Percentiles rank a stretch among this genome's conserved stretches.
Evolutionary conservation across 2,329 filamentous ascomycete genomes (phyloP).

Genomic region (Botrytis galanthina): DNA sequence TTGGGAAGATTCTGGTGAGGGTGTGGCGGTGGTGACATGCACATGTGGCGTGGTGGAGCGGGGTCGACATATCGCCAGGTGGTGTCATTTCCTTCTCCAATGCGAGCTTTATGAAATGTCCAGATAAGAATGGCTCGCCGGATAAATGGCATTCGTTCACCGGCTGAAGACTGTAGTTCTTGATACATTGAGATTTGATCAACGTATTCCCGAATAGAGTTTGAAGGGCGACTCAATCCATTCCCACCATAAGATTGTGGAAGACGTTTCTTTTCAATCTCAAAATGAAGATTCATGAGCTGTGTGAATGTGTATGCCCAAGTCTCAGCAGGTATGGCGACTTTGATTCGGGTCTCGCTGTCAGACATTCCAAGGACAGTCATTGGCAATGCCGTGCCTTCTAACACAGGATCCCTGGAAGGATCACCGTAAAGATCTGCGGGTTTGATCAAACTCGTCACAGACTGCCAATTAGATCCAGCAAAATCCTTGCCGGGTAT

Average conservation of each 20-base stretch:
- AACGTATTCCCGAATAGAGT: conserved; percentile 54
- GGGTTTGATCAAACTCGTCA: conserved; percentile 57
- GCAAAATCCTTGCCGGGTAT: conserved; percentile 54
- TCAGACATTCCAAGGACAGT: conserved; percentile 25
- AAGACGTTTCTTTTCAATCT: conserved; percentile 45
- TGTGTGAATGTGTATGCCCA: conserved; percentile 37
- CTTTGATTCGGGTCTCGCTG: conserved; percentile 32
- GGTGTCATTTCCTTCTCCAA: conserved; percentile 53
- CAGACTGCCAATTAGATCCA: conserved; percentile 59
- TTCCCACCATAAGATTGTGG: conserved; percentile 38
- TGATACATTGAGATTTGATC: conserved; percentile 65
- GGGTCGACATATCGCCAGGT: conserved; percentile 57
- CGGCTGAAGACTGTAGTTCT: conserved; percentile 58
- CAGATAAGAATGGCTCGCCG: conserved; percentile 61
- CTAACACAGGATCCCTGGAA: conserved; percentile 40
- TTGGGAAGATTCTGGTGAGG: conserved; percentile 48
- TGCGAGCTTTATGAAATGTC: conserved; percentile 56
- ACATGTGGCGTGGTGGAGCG: conserved; percentile 27
- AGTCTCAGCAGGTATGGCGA: conserved; percentile 35
- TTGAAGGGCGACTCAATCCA: conserved; percentile 38
- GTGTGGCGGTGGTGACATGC: conserved; percentile 37
- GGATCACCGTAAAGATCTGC: conserved; percentile 42
- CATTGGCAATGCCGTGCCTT: conserved; percentile 23
- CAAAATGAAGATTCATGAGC: conserved; percentile 30
- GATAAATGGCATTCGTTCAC: conserved; percentile 48